These are phyloP conservation scores for Kondoa malvinella DNA, from an alignment of 768 basidiomycete genomes.

Conservation along the genomic window DNA sequence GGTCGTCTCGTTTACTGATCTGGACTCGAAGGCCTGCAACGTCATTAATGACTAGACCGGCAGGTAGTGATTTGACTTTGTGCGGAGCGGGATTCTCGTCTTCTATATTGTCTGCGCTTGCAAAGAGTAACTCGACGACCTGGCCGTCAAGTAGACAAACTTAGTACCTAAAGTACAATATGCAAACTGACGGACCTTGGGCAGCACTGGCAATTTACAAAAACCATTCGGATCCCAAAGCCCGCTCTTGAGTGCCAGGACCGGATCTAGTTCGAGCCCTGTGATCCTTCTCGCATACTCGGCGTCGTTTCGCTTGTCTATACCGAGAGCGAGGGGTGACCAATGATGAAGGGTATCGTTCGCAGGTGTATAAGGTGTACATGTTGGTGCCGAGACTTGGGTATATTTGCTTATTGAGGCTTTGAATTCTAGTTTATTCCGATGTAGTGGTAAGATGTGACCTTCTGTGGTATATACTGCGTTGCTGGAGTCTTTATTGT, in stretches of 20 bases:
- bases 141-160: slow-evolving; percentile 14
- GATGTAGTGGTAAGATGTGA: slow-evolving; percentile 57
- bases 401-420: slow-evolving; percentile 3
- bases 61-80: slow-evolving; percentile 4
- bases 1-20: not conserved
- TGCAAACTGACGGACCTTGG: not conserved
- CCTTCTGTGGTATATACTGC: slow-evolving; percentile 93
- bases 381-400: slow-evolving; percentile 33
- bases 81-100: slow-evolving; percentile 7
- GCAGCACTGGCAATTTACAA: slow-evolving; percentile 46
- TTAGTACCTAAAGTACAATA: not conserved
- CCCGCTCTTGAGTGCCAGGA: slow-evolving; percentile 29
- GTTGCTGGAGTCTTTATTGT: slow-evolving; percentile 62
- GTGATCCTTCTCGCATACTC: slow-evolving; percentile 68
- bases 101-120: slow-evolving; percentile 5
- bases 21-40: not conserved
- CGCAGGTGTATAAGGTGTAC: slow-evolving; percentile 45
- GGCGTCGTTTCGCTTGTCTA: slow-evolving; percentile 43
- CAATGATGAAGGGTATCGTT: slow-evolving; percentile 26
- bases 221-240: slow-evolving; percentile 54
- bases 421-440: slow-evolving; percentile 36
- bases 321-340: slow-evolving; percentile 20
- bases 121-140: slow-evolving; percentile 24
- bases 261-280: slow-evolving; percentile 41
- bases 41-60: not conserved